phyloP scores from a whole-genome alignment of 2,329 filamentous ascomycete species.

The Elsinoe ampelina region DNA sequence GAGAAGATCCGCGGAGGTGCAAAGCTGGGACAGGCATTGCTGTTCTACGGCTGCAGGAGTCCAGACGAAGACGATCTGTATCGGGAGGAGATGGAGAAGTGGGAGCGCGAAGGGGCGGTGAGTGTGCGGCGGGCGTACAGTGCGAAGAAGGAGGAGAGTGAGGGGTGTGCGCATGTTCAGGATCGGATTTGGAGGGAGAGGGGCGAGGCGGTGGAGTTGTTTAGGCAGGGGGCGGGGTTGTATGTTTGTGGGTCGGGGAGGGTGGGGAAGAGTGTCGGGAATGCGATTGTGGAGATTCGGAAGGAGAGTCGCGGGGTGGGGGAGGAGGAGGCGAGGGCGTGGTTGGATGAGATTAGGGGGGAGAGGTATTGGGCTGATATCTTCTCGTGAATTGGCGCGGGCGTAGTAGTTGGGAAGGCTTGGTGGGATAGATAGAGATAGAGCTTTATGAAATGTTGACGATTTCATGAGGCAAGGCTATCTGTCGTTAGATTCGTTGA shows the following conservation, averaged over 20 bases:
- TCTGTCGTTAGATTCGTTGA: too few relatives aligned
- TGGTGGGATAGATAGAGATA: too few relatives aligned
- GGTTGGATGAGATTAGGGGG: slow-evolving; percentile 23
- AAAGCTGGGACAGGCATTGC: slow-evolving; percentile 37
- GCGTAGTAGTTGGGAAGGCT: too few relatives aligned
- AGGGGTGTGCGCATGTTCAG: slow-evolving; percentile 46
- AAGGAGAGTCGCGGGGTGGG: slow-evolving; percentile 32
- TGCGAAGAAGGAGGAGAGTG: slow-evolving; percentile 31
- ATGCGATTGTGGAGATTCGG: slow-evolving; percentile 34
- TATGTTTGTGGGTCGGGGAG: slow-evolving; percentile 55
- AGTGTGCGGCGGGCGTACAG: slow-evolving; percentile 54
- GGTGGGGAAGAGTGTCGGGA: slow-evolving; percentile 38
- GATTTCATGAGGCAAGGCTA: too few relatives aligned
- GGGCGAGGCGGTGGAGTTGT: slow-evolving; percentile 37
- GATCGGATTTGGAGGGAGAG: slow-evolving; percentile 43
- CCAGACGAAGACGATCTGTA: slow-evolving; percentile 52
- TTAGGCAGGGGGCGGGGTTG: slow-evolving; percentile 44
- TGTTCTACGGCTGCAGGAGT: slow-evolving; percentile 56
- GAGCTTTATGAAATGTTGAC: too few relatives aligned
- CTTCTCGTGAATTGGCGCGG: neutral
- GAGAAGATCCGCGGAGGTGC: slow-evolving; percentile 40
- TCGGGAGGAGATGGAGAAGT: slow-evolving; percentile 47
- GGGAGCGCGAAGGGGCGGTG: slow-evolving; percentile 53
- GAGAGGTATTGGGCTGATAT: slow-evolving; percentile 20
- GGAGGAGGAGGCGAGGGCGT: slow-evolving; percentile 20